These are phyloP conservation scores for Exophiala viscosa DNA, from an alignment of 2,329 filamentous ascomycete genomes.

Conservation along the genomic window DNA sequence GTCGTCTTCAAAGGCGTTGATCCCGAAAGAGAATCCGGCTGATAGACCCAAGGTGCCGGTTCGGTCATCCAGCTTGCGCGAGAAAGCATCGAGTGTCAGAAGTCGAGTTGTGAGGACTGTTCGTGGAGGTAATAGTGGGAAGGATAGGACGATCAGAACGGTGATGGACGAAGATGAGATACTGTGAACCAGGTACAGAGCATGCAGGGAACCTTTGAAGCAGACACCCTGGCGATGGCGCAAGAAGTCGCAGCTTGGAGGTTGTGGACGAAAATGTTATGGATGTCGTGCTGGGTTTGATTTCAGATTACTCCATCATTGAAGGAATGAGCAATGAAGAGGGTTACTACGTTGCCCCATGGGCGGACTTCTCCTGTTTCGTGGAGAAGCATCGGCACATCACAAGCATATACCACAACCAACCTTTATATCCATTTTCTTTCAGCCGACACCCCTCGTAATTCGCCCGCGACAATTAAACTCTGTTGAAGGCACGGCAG, in stretches of 20 bases:
- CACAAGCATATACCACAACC: neutral
- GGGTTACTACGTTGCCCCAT: neutral
- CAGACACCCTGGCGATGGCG: too few species aligned
- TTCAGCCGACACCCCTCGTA: neutral
- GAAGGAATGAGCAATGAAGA: slow-evolving; percentile 2
- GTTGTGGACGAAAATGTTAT: neutral
- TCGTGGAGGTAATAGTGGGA: slow-evolving; percentile 16
- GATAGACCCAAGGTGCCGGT: slow-evolving; percentile 1
- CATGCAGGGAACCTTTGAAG: too few species aligned
- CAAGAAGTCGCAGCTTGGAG: too few species aligned
- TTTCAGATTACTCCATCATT: neutral
- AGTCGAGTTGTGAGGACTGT: slow-evolving; percentile 24
- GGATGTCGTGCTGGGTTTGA: neutral
- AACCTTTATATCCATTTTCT: neutral
- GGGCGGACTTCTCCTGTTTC: slow-evolving; percentile 17
- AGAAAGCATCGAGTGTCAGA: slow-evolving; percentile 24
- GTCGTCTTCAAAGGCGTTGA: slow-evolving; percentile 20
- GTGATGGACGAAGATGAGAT: slow-evolving; percentile 9
- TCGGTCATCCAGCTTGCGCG: slow-evolving; percentile 21
- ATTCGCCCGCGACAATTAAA: neutral
- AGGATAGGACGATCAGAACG: slow-evolving; percentile 13
- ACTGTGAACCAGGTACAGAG: neutral
- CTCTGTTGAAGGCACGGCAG: neutral
- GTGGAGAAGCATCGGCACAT: neutral
- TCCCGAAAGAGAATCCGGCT: slow-evolving; percentile 13